A percentile compares a stretch with the other conserved stretches of the same genome.
phyloP scores from a whole-genome alignment of 192 early-diverging fungal species.

The Pilaira anomala region DNA sequence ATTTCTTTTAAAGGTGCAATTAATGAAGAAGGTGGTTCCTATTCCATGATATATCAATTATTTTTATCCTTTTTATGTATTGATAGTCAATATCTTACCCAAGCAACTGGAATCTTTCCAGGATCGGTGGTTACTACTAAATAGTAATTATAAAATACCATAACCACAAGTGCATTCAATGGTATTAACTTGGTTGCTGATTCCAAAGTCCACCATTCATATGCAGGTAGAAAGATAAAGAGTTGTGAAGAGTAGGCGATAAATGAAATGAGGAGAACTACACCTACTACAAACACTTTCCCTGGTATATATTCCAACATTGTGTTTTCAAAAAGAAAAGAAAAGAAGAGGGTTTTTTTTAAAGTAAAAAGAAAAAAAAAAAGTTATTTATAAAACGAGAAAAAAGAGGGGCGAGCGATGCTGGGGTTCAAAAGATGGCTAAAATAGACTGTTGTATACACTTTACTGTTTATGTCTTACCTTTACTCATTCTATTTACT shows the following conservation, averaged over 20 bases:
- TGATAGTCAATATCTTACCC: constrained; percentile 29
- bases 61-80: neutral
- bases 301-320: constrained; percentile 33
- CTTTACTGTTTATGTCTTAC: no score
- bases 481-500: no score
- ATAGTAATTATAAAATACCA: constrained; percentile 87
- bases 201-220: constrained; percentile 11
- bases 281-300: constrained; percentile 33
- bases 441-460: no score
- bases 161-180: constrained; percentile 74
- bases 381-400: neutral
- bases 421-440: no score
- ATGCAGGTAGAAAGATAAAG: constrained; percentile 27
- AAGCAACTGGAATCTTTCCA: constrained; percentile 65
- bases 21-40: constrained; percentile 21
- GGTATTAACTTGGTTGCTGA: constrained; percentile 46
- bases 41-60: neutral
- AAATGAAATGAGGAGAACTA: constrained; percentile 20
- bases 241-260: constrained; percentile 40
- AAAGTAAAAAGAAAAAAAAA: constrained; percentile 3
- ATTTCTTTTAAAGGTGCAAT: constrained; percentile 24
- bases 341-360: no score
- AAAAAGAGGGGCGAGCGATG: no score
- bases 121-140: constrained; percentile 76
- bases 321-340: neutral